phyloP scores from a whole-genome alignment of 768 basidiomycete genomes.

The Tulasnella sp. region DNA sequence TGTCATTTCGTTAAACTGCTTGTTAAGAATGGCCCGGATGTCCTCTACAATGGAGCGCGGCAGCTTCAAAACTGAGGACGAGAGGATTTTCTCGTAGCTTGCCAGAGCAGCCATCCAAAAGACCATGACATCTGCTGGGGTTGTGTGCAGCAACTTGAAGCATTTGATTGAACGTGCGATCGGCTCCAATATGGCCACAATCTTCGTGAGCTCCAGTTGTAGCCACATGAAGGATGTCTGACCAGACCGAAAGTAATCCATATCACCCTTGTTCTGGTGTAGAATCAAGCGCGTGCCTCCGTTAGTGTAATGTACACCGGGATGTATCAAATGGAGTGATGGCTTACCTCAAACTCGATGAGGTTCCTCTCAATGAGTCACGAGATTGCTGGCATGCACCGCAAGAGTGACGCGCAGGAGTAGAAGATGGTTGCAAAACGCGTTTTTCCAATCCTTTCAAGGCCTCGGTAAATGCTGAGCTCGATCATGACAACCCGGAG shows the following conservation, averaged over 20 bases:
- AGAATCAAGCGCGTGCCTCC: too few relatives aligned
- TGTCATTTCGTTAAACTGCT: constrained; percentile 26
- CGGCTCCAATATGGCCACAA: constrained; percentile 16
- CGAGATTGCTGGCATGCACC: neutral
- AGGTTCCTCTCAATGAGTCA: neutral
- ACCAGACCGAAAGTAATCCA: too few relatives aligned
- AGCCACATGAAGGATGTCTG: too few relatives aligned
- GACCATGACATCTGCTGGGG: constrained; percentile 27
- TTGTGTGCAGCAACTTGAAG: constrained; percentile 26
- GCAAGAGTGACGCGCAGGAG: neutral
- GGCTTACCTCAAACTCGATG: neutral
- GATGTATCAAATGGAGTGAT: too few relatives aligned
- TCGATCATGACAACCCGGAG: neutral
- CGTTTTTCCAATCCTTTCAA: neutral
- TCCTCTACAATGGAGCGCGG: constrained; percentile 8
- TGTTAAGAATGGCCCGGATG: constrained; percentile 26
- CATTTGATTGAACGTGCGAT: constrained; percentile 27
- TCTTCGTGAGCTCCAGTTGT: neutral
- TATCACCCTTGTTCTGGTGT: too few relatives aligned
- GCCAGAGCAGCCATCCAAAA: constrained; percentile 30
- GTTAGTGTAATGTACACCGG: too few relatives aligned
- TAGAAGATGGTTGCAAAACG: neutral
- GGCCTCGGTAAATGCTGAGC: neutral
- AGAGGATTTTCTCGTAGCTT: constrained; percentile 19
- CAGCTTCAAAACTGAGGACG: neutral